Base-by-base conservation (phyloP, 2,329 filamentous ascomycete genomes). In the Trichophyton verrucosum region DNA sequence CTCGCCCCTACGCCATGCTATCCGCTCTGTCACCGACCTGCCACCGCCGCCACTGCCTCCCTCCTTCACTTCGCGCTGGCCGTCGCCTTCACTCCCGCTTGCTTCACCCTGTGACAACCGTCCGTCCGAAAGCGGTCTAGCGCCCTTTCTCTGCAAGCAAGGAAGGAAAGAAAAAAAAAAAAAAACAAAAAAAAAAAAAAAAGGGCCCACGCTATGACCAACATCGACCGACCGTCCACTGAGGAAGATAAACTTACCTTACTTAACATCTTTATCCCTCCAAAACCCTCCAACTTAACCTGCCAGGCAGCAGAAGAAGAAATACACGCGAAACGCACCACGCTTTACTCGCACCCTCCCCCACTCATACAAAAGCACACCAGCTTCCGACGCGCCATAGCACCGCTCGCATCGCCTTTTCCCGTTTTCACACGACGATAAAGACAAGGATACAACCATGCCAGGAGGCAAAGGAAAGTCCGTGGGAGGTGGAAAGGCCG, bases 401-500 rank as follows among this genome's bases (percentile, higher is more conserved):
- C 40, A 42, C 58, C 47, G 15, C 57, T 22, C 13, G 36, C 49
- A 22, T 38, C 15, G 11, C 49, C 49, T 20, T 53, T 8, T 27
- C 3, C 11, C 24, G 13, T 22, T 38, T 38, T 38, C 33, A 44
- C 40, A 20, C 15, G n/a, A 44, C 40, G n/a, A 44, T n/a, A 44
- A n/a, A 44, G 15, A 44, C 40, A 44, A 44, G 40, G 49, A 53
- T 53, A 27, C 27, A 33, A 74, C 73, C 70, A 87, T 87, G 85
- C 80, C 91, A 73, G 91, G 91, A 73, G 91, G 91, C 80, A 96
- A 96, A 83, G 91, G 91, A 82, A 95, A 91, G 81, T 89, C 86
- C 66, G 84, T 87, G 68, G 91, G 91, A 70, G 91, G 91, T 70
- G 91, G 91, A 73, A 96, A 95, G 85, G 91, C 87, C 62, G 89